A percentile compares a stretch with the other conserved stretches of the same genome.
These are phyloP conservation scores for Oxyria digyna DNA, from an alignment of 148 eudicot species.

Conservation along the genomic window DNA sequence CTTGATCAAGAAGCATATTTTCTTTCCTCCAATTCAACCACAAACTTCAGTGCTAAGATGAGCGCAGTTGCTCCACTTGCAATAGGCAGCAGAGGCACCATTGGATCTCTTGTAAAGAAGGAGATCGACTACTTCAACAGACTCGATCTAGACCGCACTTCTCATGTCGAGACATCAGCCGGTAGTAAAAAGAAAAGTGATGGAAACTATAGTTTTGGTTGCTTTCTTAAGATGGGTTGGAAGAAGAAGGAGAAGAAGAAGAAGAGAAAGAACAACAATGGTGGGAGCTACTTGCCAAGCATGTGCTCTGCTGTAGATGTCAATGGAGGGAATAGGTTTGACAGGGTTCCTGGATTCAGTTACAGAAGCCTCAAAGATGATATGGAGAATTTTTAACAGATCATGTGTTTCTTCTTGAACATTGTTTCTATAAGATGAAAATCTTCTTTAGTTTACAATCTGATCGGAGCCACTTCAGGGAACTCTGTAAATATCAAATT, in stretches of 20 bases:
- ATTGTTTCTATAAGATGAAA: background rate
- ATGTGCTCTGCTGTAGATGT: conserved; percentile 64
- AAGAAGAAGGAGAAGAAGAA: conserved; percentile 35
- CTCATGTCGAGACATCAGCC: conserved; percentile 7
- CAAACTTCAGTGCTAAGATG: conserved; percentile 30
- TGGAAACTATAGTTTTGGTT: conserved; percentile 25
- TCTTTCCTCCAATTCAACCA: background rate
- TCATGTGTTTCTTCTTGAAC: background rate
- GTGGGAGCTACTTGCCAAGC: conserved; percentile 37
- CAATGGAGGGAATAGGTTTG: conserved; percentile 31
- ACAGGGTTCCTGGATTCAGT: conserved; percentile 35
- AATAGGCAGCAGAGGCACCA: conserved; percentile 14
- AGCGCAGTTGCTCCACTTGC: conserved; percentile 40
- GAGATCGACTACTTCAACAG: conserved; percentile 13
- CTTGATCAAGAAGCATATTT: background rate
- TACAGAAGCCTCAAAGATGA: conserved; percentile 57
- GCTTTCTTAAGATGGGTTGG: conserved; percentile 31
- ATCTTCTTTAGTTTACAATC: background rate
- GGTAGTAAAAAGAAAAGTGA: conserved; percentile 5
- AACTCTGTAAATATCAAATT: background rate
- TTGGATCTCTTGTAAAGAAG: conserved; percentile 12
- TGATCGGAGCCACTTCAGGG: background rate
- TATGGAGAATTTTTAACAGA: conserved; percentile 8
- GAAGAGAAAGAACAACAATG: conserved; percentile 9
- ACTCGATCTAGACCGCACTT: conserved; percentile 21